Conservation (phyloP, 805 yeast species). For the Saitoella complicata region DNA sequence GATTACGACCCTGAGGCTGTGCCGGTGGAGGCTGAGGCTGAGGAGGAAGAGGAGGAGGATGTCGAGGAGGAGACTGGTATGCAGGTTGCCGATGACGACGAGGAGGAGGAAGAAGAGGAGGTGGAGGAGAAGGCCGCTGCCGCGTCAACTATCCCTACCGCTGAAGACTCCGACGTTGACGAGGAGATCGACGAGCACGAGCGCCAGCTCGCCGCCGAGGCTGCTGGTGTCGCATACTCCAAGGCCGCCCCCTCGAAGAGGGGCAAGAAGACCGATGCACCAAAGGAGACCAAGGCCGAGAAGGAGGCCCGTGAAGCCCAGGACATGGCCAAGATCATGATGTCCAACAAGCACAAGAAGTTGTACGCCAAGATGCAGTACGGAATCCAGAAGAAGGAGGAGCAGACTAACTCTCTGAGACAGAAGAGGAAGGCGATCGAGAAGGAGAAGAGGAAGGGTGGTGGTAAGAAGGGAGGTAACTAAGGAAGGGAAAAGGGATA, state of each 20-base stretch:
- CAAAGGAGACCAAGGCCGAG: slow-evolving; percentile 25
- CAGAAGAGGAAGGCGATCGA: slow-evolving; percentile 56
- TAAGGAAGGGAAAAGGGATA: not conserved
- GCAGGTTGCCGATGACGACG: slow-evolving; percentile 33
- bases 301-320: slow-evolving; percentile 59
- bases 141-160: not conserved
- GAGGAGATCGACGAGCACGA: slow-evolving; percentile 45
- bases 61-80: slow-evolving; percentile 38
- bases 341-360: slow-evolving; percentile 91
- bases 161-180: slow-evolving; percentile 14
- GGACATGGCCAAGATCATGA: slow-evolving; percentile 89
- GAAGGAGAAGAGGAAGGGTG: slow-evolving; percentile 38
- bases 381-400: slow-evolving; percentile 69
- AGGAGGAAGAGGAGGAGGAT: slow-evolving; percentile 33
- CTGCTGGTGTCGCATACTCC: slow-evolving; percentile 66
- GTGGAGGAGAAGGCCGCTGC: slow-evolving; percentile 9
- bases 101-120: slow-evolving; percentile 26
- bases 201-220: slow-evolving; percentile 80
- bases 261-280: slow-evolving; percentile 17
- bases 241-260: slow-evolving; percentile 24
- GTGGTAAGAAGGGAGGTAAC: slow-evolving; percentile 14
- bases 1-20: slow-evolving; percentile 66
- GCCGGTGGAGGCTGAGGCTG: slow-evolving; percentile 23
- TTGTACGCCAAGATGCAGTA: slow-evolving; percentile 89
- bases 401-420: slow-evolving; percentile 49